phyloP scores from a whole-genome alignment of 805 yeast genomes.

The Debaryomyces prosopidis region DNA sequence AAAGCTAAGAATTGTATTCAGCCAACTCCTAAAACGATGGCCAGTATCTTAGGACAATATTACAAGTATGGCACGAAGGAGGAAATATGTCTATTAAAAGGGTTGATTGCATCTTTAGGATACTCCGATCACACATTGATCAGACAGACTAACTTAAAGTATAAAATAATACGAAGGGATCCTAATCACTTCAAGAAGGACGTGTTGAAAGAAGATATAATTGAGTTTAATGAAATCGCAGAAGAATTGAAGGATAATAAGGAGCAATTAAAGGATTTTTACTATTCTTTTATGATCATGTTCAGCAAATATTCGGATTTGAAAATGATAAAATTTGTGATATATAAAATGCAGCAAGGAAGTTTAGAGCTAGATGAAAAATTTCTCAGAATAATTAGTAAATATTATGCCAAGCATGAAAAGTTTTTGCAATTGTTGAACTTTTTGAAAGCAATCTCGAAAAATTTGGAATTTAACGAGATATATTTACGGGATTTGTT shows the following conservation, averaged over 20 bases:
- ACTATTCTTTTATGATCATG: conserved; percentile 28
- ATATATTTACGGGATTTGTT: conserved; percentile 24
- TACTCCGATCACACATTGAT: conserved; percentile 24
- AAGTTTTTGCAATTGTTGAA: conserved; percentile 29
- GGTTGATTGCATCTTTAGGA: conserved; percentile 17
- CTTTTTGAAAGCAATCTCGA: conserved; percentile 18
- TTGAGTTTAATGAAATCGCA: conserved; percentile 17
- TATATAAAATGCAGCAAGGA: conserved; percentile 25
- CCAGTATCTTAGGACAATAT: conserved; percentile 27
- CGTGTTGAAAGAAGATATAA: conserved; percentile 24
- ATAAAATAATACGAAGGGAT: conserved; percentile 25
- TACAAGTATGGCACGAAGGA: conserved; percentile 26
- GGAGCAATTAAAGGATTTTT: conserved; percentile 18
- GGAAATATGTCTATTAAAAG: conserved; percentile 24
- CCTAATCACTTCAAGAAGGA: conserved; percentile 23
- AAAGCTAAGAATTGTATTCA: conserved; percentile 17
- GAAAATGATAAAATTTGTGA: conserved; percentile 24
- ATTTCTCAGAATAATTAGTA: conserved; percentile 23
- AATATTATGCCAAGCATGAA: conserved; percentile 24
- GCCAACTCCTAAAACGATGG: conserved; percentile 27
- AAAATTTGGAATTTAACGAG: conserved; percentile 19
- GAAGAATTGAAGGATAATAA: conserved; percentile 6
- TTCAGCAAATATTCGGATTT: conserved; percentile 28
- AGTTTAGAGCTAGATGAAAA: conserved; percentile 17
- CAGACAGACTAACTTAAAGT: conserved; percentile 20